Percentiles rank a stretch among this genome's conserved stretches.
Conservation (phyloP, 495 filamentous ascomycete species). For the Hyphodiscus hymeniophilus region DNA sequence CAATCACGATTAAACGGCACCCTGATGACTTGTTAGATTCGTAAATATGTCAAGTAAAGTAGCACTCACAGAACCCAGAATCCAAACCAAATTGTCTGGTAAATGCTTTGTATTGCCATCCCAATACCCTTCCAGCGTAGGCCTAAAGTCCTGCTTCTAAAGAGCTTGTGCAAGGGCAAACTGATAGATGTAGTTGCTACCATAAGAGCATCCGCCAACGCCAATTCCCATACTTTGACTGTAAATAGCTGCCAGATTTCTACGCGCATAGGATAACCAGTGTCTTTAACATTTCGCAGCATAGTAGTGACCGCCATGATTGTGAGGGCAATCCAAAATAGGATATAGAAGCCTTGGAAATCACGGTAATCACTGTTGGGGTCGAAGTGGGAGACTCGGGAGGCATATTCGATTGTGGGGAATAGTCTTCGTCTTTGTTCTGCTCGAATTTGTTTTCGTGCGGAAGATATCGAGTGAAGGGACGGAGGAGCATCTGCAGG, state of each 20-base stretch:
- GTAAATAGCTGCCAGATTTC: conserved; percentile 83
- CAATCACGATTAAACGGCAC: conserved; percentile 83
- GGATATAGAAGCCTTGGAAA: conserved; percentile 92
- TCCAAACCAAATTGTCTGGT: conserved; percentile 69
- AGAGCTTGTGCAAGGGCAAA: conserved; percentile 67
- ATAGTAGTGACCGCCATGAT: conserved; percentile 95
- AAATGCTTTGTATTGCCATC: conserved; percentile 71
- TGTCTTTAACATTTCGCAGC: conserved; percentile 89
- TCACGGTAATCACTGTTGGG: conserved; percentile 84
- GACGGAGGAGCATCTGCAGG: conserved; percentile 89
- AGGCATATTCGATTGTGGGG: conserved; percentile 88
- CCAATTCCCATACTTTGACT: conserved; percentile 80
- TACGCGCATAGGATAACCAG: conserved; percentile 73
- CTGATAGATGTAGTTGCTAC: conserved; percentile 61
- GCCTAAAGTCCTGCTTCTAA: conserved; percentile 42
- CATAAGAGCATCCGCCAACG: conserved; percentile 76
- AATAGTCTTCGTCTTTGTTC: conserved; percentile 78
- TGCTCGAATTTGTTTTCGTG: conserved; percentile 76
- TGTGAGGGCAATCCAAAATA: conserved; percentile 94
- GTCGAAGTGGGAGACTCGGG: conserved; percentile 95
- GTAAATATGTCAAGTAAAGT: too few relatives aligned
- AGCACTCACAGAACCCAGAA: conserved; percentile 70
- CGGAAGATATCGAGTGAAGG: conserved; percentile 72
- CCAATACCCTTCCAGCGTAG: conserved; percentile 71
- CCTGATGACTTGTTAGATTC: too few relatives aligned